phyloP scores from a whole-genome alignment of 257 asterid species.

The Solanum clarkiae region DNA sequence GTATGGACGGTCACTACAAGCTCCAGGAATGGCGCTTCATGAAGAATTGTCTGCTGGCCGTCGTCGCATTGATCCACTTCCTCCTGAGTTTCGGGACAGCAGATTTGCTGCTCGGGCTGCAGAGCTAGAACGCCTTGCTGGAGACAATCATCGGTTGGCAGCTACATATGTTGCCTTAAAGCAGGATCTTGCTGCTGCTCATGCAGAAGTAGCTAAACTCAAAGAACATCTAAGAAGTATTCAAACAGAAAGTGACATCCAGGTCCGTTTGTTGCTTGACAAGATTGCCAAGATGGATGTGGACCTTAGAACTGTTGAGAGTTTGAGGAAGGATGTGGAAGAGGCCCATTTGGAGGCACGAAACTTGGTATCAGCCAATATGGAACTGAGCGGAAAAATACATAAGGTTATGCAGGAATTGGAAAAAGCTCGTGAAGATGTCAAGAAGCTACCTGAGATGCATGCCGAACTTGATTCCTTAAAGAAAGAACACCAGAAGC shows the following conservation, averaged over 20 bases:
- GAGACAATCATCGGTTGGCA: conserved; percentile 61
- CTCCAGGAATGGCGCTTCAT: conserved; percentile 20
- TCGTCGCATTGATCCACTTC: conserved; percentile 25
- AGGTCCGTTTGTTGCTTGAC: conserved; percentile 53
- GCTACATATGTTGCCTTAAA: conserved; percentile 42
- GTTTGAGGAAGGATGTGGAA: conserved; percentile 38
- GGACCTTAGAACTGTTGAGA: conserved; percentile 39
- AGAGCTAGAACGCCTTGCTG: conserved; percentile 45
- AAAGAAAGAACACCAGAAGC: conserved; percentile 49
- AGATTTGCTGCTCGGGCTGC: conserved; percentile 41
- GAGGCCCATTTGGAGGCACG: conserved; percentile 48
- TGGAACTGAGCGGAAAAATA: conserved; percentile 37
- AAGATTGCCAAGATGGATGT: conserved; percentile 55
- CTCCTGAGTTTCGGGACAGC: conserved; percentile 25
- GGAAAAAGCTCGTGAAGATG: conserved; percentile 34
- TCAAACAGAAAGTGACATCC: conserved; percentile 65
- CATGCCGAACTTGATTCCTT: conserved; percentile 45
- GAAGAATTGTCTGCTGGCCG: conserved; percentile 22
- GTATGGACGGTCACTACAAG: conserved; percentile 29
- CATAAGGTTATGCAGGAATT: conserved; percentile 44
- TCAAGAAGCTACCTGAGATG: conserved; percentile 48
- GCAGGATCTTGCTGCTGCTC: conserved; percentile 50
- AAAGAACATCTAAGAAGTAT: conserved; percentile 52
- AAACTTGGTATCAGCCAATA: conserved; percentile 38
- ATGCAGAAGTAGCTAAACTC: conserved; percentile 41